These are phyloP conservation scores for Hibiscus tridactylites DNA, from an alignment of 345 rosid species.

Conservation along the genomic window DNA sequence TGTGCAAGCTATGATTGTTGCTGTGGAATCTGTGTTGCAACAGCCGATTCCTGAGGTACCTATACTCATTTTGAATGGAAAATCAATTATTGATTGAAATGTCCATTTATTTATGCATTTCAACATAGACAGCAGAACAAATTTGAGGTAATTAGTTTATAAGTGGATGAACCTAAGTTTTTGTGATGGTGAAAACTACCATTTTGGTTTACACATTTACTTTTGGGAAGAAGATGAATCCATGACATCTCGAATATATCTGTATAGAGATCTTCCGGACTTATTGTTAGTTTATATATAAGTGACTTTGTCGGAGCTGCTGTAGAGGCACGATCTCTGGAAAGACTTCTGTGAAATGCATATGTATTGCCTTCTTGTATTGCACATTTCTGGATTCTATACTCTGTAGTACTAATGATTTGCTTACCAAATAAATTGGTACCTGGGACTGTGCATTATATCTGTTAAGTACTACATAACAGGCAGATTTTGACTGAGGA, in stretches of 20 bases:
- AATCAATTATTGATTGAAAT: not conserved
- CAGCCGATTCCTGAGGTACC: constrained; percentile 75
- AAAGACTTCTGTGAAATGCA: not conserved
- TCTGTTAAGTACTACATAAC: not conserved
- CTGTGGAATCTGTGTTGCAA: constrained; percentile 90
- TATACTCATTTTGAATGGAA: not conserved
- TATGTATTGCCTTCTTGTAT: not conserved
- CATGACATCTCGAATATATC: not conserved
- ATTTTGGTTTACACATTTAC: not conserved
- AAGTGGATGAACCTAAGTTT: not conserved
- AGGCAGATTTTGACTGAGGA: not conserved
- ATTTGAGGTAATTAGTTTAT: not conserved
- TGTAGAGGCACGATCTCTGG: not conserved
- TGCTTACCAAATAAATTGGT: not conserved
- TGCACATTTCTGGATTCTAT: not conserved
- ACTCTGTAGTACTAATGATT: not conserved
- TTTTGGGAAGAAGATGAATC: not conserved
- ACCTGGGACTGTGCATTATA: not conserved
- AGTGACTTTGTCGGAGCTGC: not conserved
- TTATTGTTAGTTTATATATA: not conserved
- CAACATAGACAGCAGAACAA: not conserved
- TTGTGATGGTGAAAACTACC: not conserved
- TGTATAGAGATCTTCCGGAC: not conserved
- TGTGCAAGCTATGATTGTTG: constrained; percentile 93
- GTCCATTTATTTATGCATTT: not conserved